These are phyloP conservation scores for Picea abies DNA, from an alignment of 83 land plant species.

Conservation along the genomic window DNA sequence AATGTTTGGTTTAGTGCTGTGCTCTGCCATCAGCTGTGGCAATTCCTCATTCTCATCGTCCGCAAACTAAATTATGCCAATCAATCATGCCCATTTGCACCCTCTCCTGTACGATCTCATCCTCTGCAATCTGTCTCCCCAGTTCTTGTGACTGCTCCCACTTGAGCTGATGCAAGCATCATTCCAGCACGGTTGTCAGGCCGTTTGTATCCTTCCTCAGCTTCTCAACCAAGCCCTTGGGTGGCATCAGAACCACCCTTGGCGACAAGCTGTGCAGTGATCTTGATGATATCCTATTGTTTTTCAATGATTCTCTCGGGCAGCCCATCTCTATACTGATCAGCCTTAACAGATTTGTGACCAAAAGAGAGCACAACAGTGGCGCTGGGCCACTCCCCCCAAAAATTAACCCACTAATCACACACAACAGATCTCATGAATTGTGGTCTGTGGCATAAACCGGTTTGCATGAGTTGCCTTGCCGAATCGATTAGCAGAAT, in stretches of 20 bases:
- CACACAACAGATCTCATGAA: too few species aligned
- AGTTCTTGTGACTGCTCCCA: constrained; percentile 97
- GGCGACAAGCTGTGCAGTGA: constrained; percentile 95
- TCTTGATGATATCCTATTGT: constrained; percentile 90
- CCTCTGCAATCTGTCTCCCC: constrained; percentile 96
- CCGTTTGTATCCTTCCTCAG: constrained; percentile 55
- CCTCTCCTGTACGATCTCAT: constrained; percentile 94
- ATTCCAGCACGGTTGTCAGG: constrained; percentile 80
- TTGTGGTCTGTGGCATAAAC: too few species aligned
- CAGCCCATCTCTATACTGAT: constrained; percentile 84
- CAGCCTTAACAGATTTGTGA: constrained; percentile 28
- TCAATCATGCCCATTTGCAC: constrained; percentile 94
- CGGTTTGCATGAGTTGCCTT: too few species aligned
- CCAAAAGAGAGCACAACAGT: too few species aligned
- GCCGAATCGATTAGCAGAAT: too few species aligned
- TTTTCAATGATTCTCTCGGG: constrained; percentile 87
- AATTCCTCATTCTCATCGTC: constrained; percentile 95
- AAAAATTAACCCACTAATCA: too few species aligned
- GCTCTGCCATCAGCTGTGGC: constrained; percentile 87
- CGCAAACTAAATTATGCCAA: constrained; percentile 91
- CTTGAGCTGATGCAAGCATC: constrained; percentile 84
- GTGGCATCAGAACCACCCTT: constrained; percentile 89
- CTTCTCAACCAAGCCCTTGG: constrained; percentile 81
- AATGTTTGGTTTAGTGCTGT: too few species aligned
- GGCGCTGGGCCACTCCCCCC: too few species aligned